These are phyloP conservation scores for Endocladia muricata DNA, from an alignment of 31 red algal species.

Conservation along the genomic window DNA sequence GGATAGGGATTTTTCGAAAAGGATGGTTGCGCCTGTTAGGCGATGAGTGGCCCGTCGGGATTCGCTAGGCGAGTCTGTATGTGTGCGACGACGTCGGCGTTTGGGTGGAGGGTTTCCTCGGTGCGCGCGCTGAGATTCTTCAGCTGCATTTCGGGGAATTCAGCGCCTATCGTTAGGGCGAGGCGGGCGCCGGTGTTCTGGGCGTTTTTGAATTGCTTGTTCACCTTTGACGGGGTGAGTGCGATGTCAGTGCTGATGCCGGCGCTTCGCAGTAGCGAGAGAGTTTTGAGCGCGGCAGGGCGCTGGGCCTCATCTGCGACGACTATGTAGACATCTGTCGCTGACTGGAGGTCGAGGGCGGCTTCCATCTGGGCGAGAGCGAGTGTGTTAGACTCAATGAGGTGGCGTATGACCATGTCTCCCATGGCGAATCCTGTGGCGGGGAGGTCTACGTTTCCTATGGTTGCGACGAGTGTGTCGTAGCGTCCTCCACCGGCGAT, in stretches of 20 bases:
- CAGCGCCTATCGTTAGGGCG: not conserved
- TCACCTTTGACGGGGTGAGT: not conserved
- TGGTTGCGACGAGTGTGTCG: not conserved
- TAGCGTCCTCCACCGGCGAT: conserved; percentile 9
- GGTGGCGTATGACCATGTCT: conserved; percentile 2
- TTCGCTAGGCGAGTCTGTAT: no score
- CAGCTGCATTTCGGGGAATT: not conserved
- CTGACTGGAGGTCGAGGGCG: not conserved
- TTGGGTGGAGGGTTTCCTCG: conserved; percentile 2
- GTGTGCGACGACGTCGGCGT: no score
- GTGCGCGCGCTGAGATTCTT: not conserved
- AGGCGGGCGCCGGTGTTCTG: not conserved
- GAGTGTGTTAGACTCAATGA: not conserved
- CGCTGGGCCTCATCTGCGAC: not conserved
- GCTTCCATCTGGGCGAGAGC: not conserved
- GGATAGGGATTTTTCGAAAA: no score
- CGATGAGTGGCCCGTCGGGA: no score
- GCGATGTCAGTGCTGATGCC: conserved; percentile 3
- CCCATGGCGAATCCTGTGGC: conserved; percentile 8
- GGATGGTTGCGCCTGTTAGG: no score
- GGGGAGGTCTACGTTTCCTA: not conserved
- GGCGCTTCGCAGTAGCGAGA: conserved; percentile 6
- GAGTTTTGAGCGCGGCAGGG: not conserved
- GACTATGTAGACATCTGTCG: not conserved
- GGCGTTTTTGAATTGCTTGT: conserved; percentile 6